phyloP scores from a whole-genome alignment of 78 protist genomes.

The Protostelium mycophagum region DNA sequence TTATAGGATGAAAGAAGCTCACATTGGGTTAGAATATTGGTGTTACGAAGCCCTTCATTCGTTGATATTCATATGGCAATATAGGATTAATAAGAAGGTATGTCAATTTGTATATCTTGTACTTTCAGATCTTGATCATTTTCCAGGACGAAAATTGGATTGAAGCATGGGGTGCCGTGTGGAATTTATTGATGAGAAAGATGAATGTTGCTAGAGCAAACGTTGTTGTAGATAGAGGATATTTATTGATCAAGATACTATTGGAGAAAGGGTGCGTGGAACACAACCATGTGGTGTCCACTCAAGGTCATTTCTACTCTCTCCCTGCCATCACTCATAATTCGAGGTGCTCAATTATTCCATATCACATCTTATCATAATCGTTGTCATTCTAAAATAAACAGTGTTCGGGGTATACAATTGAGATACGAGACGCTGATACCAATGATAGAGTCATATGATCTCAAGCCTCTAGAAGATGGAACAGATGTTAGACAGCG shows the following conservation, averaged over 20 bases:
- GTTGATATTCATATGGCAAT: too few species aligned
- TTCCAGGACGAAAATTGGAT: too few species aligned
- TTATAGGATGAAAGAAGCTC: not conserved
- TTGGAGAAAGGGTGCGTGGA: too few species aligned
- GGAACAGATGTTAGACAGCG: not conserved
- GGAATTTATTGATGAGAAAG: not conserved
- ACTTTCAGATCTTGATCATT: too few species aligned
- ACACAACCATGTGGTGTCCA: not conserved
- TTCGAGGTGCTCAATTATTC: too few species aligned
- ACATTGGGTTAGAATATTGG: not conserved
- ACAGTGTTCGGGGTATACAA: not conserved
- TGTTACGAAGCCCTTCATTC: not conserved
- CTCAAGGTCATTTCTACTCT: not conserved
- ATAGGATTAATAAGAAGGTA: too few species aligned
- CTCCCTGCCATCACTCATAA: too few species aligned
- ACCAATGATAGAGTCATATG: not conserved
- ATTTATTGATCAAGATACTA: too few species aligned
- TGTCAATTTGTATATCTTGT: too few species aligned
- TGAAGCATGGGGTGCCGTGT: not conserved
- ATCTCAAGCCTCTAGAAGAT: not conserved
- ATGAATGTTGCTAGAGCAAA: not conserved
- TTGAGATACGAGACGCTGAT: not conserved
- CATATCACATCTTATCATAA: not conserved
- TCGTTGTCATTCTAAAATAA: not conserved
- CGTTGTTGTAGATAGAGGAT: not conserved